Evolutionary conservation across 2,329 filamentous ascomycete species (phyloP), one percentile per base, ranked within the genome.

Genomic region (Fusarium sarcochroum): DNA sequence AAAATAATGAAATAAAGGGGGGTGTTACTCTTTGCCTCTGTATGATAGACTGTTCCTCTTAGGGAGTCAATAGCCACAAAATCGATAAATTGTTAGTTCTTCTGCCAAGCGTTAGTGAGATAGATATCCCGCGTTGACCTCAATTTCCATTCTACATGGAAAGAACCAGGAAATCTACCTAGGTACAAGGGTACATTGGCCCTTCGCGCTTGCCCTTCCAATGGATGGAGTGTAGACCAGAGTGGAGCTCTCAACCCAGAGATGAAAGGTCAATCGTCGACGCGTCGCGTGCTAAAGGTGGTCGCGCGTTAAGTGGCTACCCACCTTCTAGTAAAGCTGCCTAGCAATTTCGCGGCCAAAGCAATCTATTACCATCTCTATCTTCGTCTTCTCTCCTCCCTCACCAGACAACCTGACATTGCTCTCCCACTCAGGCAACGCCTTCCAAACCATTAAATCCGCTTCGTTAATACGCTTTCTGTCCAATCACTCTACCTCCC

Each of bases 231-330:
- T 40, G 49, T 42, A 50, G n/a, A 20, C 30, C 18, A 56, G 35
- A 17, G 58, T 52, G 54, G 54, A 18, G 45, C 44, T 52, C 7
- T 40, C 15, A 18, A 18, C 20, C 37, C 9, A 11, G 10, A 18
- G 38, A 21, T 15, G 38, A 18, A 27, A 21, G 11, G 27, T 13
- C 27, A 30, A 30, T 30, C 10, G 27, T 30, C 37, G 50, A 67
- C 66, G 66, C 66, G 66, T 63, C 57, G 56, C 53, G 60, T 63
- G n/a, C 13, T 37, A 27, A 53, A 20, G 23, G 27, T 34, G 27
- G 30, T 53, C 48, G 45, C 66, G 66, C 58, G 66, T 69, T 60
- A 69, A 69, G 62, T 69, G 66, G 47, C 47, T 63, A 59, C 59
- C 40, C 59, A 63, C 58, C 40, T 58, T 35, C 35, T 23, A 40